These are phyloP conservation scores for Chrysoporthe cubensis DNA, from an alignment of 2,329 filamentous ascomycete genomes.

Conservation along the genomic window DNA sequence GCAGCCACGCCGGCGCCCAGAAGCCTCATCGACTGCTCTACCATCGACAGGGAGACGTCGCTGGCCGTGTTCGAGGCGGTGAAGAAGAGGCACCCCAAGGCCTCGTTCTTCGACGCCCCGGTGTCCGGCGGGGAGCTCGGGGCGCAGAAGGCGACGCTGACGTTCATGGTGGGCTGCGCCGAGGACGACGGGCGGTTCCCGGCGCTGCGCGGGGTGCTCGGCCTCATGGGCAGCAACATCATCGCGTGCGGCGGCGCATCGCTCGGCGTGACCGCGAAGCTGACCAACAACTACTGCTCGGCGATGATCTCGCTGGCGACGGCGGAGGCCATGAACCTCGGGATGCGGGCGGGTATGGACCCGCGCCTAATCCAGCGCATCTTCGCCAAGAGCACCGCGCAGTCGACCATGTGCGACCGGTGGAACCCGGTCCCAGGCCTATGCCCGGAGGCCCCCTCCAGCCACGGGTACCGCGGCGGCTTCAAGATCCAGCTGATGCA, in stretches of 20 bases:
- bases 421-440: slow-evolving; percentile 42
- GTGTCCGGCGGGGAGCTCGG: slow-evolving; percentile 38
- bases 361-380: slow-evolving; percentile 49
- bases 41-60: slow-evolving; percentile 69
- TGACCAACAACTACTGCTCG: slow-evolving; percentile 65
- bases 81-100: slow-evolving; percentile 18
- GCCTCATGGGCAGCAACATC: slow-evolving; percentile 56
- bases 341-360: slow-evolving; percentile 53
- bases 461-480: slow-evolving; percentile 47
- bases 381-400: slow-evolving; percentile 36
- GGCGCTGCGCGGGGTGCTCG: slow-evolving; percentile 48
- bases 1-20: slow-evolving; percentile 38
- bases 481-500: slow-evolving; percentile 64
- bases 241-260: slow-evolving; percentile 60
- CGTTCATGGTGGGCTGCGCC: slow-evolving; percentile 41
- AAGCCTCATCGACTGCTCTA: slow-evolving; percentile 72
- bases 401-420: slow-evolving; percentile 38
- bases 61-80: slow-evolving; percentile 28
- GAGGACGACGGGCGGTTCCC: slow-evolving; percentile 43
- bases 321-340: slow-evolving; percentile 63
- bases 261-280: slow-evolving; percentile 60
- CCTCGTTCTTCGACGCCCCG: slow-evolving; percentile 39
- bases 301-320: slow-evolving; percentile 62
- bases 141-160: slow-evolving; percentile 36
- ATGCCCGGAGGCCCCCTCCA: slow-evolving; percentile 37